Evolutionary conservation across 2,329 filamentous ascomycete genomes (phyloP).

Genomic region (Paraphoma chrysanthemicola): DNA sequence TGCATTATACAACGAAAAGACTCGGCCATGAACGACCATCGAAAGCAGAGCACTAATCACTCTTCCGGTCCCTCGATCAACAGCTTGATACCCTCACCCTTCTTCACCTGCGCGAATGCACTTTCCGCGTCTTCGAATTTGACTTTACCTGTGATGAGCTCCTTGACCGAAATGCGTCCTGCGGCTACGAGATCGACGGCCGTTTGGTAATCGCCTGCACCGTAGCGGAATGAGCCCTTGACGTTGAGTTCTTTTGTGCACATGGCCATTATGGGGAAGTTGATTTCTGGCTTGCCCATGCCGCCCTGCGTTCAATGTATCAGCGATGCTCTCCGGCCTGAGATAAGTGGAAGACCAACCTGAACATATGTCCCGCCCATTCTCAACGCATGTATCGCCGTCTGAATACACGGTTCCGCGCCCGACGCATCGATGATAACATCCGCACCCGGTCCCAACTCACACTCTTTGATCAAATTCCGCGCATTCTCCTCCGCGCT

Average conservation of each 20-base stretch:
- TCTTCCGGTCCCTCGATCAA: constrained; percentile 57
- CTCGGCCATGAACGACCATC: neutral
- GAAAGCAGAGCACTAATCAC: constrained; percentile 4
- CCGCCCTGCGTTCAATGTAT: constrained; percentile 55
- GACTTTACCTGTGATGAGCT: constrained; percentile 78
- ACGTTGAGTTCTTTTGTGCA: constrained; percentile 89
- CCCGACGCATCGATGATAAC: constrained; percentile 58
- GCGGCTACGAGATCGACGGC: constrained; percentile 77
- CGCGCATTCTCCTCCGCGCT: constrained; percentile 74
- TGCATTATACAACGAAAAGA: neutral
- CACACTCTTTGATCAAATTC: constrained; percentile 68
- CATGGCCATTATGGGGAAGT: constrained; percentile 88
- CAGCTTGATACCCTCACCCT: constrained; percentile 77
- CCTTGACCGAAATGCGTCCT: constrained; percentile 77
- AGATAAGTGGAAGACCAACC: constrained; percentile 24
- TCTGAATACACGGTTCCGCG: constrained; percentile 58
- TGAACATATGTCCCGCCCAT: constrained; percentile 57
- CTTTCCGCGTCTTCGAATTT: constrained; percentile 82
- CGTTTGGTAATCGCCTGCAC: constrained; percentile 83
- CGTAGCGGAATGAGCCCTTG: constrained; percentile 89
- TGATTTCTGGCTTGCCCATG: constrained; percentile 88
- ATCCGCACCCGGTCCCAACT: constrained; percentile 61
- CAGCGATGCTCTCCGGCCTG: neutral
- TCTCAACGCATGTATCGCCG: constrained; percentile 56
- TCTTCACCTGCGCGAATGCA: constrained; percentile 86